Percentiles rank a stretch among this genome's conserved stretches.
Conservation (phyloP, 169 alveolate genomes). For the Eimeria acervulina region DNA sequence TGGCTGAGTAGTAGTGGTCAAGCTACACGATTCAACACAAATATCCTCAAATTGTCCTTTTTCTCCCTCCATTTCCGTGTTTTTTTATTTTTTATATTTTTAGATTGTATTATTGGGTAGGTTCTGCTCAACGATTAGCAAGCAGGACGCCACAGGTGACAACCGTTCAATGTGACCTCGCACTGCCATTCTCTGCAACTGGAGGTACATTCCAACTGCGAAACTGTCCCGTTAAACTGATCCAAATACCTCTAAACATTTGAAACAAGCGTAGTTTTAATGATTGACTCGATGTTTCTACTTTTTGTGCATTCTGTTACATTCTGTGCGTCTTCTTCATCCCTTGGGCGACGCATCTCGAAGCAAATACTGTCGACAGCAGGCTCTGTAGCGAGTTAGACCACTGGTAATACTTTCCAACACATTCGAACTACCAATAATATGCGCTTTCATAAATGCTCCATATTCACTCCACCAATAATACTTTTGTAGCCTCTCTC, state of each 20-base stretch:
- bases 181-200: background rate
- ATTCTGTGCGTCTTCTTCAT: background rate
- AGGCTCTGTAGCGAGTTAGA: background rate
- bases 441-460: background rate
- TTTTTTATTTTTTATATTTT: background rate
- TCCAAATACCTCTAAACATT: background rate
- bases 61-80: background rate
- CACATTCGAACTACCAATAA: background rate
- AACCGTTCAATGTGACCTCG: background rate
- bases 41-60: background rate
- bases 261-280: background rate
- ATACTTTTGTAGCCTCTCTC: background rate
- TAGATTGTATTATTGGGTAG: background rate
- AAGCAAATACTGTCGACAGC: background rate
- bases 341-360: background rate
- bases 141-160: background rate
- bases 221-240: background rate
- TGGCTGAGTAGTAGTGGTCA: background rate
- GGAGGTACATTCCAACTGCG: background rate
- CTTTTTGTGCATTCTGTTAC: background rate
- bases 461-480: background rate
- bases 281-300: background rate
- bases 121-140: background rate
- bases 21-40: background rate
- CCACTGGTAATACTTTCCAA: background rate